Evolutionary conservation across 2,329 filamentous ascomycete species (phyloP).

Genomic region (Xylariaceae sp.): DNA sequence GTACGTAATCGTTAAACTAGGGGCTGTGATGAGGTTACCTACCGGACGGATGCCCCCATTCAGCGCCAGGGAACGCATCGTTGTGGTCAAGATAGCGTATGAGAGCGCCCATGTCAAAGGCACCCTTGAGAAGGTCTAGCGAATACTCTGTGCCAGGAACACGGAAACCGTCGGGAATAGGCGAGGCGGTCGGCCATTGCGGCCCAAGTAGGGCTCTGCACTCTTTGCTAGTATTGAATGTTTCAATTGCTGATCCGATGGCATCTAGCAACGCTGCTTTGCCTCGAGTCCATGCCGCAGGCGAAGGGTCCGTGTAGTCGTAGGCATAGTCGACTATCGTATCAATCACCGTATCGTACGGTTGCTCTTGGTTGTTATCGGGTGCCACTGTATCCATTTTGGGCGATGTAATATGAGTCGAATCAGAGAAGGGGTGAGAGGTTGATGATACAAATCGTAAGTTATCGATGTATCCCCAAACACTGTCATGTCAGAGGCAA

Average conservation of each 20-base stretch:
- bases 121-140: slow-evolving; percentile 47
- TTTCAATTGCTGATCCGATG: slow-evolving; percentile 29
- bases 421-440: no score
- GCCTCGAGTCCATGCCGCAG: slow-evolving; percentile 16
- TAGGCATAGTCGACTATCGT: slow-evolving; percentile 27
- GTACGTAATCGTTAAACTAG: background rate
- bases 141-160: slow-evolving; percentile 46
- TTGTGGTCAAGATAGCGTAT: slow-evolving; percentile 52
- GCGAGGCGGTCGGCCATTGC: slow-evolving; percentile 11
- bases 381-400: background rate
- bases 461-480: no score
- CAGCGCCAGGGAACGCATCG: slow-evolving; percentile 46
- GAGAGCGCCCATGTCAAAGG: slow-evolving; percentile 47
- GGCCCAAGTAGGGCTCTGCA: slow-evolving; percentile 25
- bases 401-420: no score
- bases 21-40: no score
- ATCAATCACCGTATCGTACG: slow-evolving; percentile 24
- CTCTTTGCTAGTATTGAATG: slow-evolving; percentile 21
- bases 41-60: slow-evolving; percentile 51
- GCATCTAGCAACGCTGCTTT: slow-evolving; percentile 32
- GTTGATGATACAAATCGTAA: no score
- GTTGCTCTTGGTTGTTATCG: slow-evolving; percentile 20
- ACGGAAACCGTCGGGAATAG: slow-evolving; percentile 33
- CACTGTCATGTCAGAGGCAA: no score
- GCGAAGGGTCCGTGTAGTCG: slow-evolving; percentile 18